These are phyloP conservation scores for Rhizopogon vulgaris DNA, from an alignment of 768 basidiomycete species.

Conservation along the genomic window DNA sequence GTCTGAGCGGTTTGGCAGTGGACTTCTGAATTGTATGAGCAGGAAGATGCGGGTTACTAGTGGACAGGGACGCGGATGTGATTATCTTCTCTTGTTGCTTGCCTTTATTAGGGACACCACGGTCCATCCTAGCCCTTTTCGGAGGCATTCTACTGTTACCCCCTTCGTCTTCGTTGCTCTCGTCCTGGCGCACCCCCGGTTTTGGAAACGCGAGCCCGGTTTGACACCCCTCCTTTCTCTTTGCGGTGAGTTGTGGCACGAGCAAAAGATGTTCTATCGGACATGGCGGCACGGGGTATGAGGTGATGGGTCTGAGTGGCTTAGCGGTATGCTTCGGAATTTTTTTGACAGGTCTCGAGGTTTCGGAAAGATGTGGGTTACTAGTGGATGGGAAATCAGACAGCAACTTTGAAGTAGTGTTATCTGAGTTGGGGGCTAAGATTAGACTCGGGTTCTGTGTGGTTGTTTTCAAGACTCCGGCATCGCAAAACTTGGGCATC, in stretches of 20 bases:
- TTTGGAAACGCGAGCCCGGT: constrained; percentile 10
- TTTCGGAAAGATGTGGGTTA: too few relatives aligned
- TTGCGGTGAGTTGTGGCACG: not conserved
- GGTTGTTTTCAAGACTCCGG: not conserved
- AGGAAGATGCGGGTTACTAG: too few relatives aligned
- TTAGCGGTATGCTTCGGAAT: constrained; percentile 1
- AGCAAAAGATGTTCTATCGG: constrained; percentile 21
- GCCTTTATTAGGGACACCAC: not conserved
- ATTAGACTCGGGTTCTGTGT: too few relatives aligned
- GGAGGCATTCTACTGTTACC: not conserved
- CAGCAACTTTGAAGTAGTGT: not conserved
- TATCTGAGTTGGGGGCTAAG: not conserved
- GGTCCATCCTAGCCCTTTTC: not conserved
- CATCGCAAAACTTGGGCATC: not conserved
- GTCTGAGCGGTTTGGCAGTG: constrained; percentile 16
- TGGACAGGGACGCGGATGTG: too few relatives aligned
- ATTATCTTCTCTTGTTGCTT: not conserved
- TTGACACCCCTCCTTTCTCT: constrained; percentile 8
- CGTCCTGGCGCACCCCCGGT: not conserved
- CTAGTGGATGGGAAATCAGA: not conserved
- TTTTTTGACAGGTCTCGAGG: not conserved
- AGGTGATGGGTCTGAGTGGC: constrained; percentile 24
- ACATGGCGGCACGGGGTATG: constrained; percentile 18
- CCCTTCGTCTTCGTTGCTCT: not conserved
- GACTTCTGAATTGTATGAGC: not conserved